Evolutionary conservation across 2,329 filamentous ascomycete genomes (phyloP), one percentile per base, ranked within the genome.

Genomic region (Onygenales sp.): DNA sequence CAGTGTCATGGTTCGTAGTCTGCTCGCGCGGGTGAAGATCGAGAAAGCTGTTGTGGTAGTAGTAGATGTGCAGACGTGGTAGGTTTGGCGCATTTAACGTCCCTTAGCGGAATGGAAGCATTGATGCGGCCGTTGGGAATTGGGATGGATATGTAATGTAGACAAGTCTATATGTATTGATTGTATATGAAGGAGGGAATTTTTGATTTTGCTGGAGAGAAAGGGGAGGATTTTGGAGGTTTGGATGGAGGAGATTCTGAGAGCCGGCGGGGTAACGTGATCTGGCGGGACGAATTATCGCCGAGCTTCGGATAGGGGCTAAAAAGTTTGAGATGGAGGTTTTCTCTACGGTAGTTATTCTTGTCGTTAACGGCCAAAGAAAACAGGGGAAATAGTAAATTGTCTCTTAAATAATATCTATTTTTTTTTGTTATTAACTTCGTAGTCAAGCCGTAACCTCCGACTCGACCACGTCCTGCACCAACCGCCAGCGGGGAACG

Each of bases 391-490:
- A 31, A 44, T 2, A 13, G 4, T 33, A 17, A 11, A 3, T 52
- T 46, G 32, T 45, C 32, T 45, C 33, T 45, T 49, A 45, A 44
- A 49, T 45, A 42, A 44, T 42, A 33, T 45, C 42, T 31, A 48
- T n/a, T 45, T 49, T 51, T 42, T n/a, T 49, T 55, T 44, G 17
- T 31, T 52, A 34, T 31, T 48, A 44, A 42, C 37, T 52, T 49
- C 46, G 31, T 13, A n/a, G 36, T 3, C 31, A 46, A 34, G 10
- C 13, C 17, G 3, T 2, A n/a, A 27, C 21, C 1, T 1, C 21
- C 1, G 21, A 27, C 21, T 27, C 21, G 21, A 27, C 21, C 21
- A 27, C 21, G 21, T 27, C 21, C 21, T 27, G 21, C 21, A 27
- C 21, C 21, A 27, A 27, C 21, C 1, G 21, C 21, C 21, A 27